Base-by-base conservation (phyloP, 2,329 filamentous ascomycete genomes). In the Mycosphaerella arachidis region DNA sequence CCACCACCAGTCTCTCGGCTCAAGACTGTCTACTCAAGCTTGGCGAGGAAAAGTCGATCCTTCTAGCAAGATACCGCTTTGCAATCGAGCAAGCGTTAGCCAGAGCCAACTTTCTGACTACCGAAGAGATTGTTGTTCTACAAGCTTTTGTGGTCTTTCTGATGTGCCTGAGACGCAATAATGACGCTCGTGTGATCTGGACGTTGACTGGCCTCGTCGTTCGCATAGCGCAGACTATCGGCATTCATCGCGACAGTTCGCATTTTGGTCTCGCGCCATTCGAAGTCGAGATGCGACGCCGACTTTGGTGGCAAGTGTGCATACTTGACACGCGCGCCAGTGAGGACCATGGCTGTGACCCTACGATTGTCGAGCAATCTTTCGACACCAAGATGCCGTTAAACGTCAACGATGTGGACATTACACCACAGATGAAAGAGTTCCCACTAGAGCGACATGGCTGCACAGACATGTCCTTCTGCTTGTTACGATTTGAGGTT, bases 61-160 rank as follows among this genome's bases (percentile, higher is more conserved):
- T 82, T 6, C 74, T 86, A 29, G 75, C 75, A 50, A 80, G 80
- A 53, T 88, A 87, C 69, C 82, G 85, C 8, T 86, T 86, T 67
- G 85, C 80, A 1, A 74, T 84, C 2, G 85, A 88, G 67, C 86
- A 88, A 68, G 84, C 84, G 1, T 74, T 89, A 48, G 82, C 86
- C 3, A 79, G 83, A 53, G 85, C 86, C 7, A 83, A 85, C 62
- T 81, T 89, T 54, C 70, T 89, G 1, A 84, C 81, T 58, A 86
- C 83, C 7, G 82, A 86, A 59, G 86, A 86, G 67, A 75, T 85
- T 20, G 75, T 85, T 40, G 80, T 87, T 9, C 73, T 89, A 16
- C 86, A 88, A 71, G 83, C 86, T 0, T 81, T 86, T 40, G 76
- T 85, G 9, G 74, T 87, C 37, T 88, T 87, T 68, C 71, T 89